Base-by-base conservation (phyloP, 495 filamentous ascomycete species). In the Hyaloscypha bicolor region DNA sequence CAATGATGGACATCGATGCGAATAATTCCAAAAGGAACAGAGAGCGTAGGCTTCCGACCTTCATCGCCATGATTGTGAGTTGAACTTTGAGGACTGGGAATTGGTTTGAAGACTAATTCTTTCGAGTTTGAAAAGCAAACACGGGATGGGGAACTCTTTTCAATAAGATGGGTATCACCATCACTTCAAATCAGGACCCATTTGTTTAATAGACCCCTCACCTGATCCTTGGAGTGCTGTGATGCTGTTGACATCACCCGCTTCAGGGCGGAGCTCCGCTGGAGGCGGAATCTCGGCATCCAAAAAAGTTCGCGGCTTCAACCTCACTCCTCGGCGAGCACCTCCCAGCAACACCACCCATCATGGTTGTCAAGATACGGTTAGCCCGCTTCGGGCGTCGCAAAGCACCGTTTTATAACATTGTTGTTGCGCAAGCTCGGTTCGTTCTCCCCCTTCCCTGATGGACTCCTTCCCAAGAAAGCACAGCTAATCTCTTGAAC, bases 401-500 rank as follows among this genome's bases (percentile, higher is more conserved):
- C 63, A 91, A 94, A 76, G 73, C 84, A 31, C 94, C 95, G 3
- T 90, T 96, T 75, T 99, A 96, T 85, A 99, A 99, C 81, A 97
- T 99, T 68, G 93, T 98, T 62, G 93, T 99, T 65, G 85, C 93
- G 29, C 94, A 98, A 69, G 94, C 95, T n/a, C 87, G 94, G 94
- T 97, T 86, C 64, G 81, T 77, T 16, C 53, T 51, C 64, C 60
- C 21, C 1, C 25, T 25, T 25, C 25, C 25, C 25, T 25, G 25
- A 25, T 25, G 25, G 25, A 25, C 55, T 63, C 31, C 33, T 39
- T 39, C n/a, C 58, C 25, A 2, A 14, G 6, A 35, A 37, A 37
- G 35, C 16, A 11, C 22, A 2, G 22, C 6, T 35, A 56, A 33
- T 22, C 45, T 31, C 21, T 37, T 19, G 29, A 25, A 35, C 32